Percentiles rank a stretch among this genome's conserved stretches.
Conservation (phyloP, 2,329 filamentous ascomycete genomes). For the Neonectria punicea region DNA sequence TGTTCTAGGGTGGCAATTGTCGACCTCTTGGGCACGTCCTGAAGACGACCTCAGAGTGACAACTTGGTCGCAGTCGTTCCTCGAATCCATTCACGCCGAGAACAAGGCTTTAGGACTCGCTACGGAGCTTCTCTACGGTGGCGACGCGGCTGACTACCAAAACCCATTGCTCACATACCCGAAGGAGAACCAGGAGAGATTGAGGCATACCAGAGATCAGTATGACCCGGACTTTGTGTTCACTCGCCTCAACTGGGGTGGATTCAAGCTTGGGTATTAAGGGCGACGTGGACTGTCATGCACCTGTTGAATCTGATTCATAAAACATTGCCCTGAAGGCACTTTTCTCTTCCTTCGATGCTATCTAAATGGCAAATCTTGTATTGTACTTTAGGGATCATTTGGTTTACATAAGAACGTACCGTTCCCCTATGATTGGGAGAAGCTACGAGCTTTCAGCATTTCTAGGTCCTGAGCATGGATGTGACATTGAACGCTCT, state of each 20-base stretch:
- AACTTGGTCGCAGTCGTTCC: conserved; percentile 44
- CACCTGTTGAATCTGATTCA: too few relatives aligned
- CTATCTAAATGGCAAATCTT: neutral
- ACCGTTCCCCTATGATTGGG: neutral
- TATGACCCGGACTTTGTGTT: conserved; percentile 50
- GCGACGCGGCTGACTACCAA: conserved; percentile 48
- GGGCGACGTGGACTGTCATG: neutral
- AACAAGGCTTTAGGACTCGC: conserved; percentile 46
- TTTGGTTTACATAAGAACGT: neutral
- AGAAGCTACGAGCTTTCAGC: too few relatives aligned
- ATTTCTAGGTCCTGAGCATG: too few relatives aligned
- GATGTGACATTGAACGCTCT: too few relatives aligned
- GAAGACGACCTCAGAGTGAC: conserved; percentile 50
- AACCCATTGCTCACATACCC: conserved; percentile 48
- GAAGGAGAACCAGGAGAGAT: conserved; percentile 45
- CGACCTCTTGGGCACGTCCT: conserved; percentile 49
- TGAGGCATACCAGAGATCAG: conserved; percentile 42
- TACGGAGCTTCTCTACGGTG: conserved; percentile 43
- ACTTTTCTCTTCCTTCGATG: neutral
- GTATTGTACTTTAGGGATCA: neutral
- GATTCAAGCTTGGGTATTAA: conserved; percentile 42
- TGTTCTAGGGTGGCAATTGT: conserved; percentile 51
- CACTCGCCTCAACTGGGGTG: conserved; percentile 48
- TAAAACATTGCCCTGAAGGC: too few relatives aligned
- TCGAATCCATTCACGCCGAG: conserved; percentile 44